phyloP scores from a whole-genome alignment of 768 basidiomycete species.

The Goffeauzyma gilvescens region DNA sequence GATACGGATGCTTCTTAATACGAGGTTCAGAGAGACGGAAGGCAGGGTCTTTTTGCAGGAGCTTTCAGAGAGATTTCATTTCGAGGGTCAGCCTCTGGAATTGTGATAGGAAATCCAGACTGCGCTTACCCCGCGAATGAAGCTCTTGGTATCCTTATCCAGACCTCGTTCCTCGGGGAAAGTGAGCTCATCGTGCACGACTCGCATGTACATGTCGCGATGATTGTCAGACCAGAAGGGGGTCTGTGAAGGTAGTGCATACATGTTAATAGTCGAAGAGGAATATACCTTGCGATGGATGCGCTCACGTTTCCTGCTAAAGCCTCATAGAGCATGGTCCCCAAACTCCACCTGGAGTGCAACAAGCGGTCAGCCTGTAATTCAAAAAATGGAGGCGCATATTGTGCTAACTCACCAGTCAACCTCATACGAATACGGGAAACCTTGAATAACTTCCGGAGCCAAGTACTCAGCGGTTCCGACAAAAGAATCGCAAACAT shows the following conservation, averaged over 20 bases:
- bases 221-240: conserved; percentile 86
- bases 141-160: conserved; percentile 83
- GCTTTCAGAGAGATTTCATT: conserved; percentile 36
- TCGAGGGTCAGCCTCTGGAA: not conserved
- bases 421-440: conserved; percentile 78
- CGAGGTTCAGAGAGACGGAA: conserved; percentile 80
- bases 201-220: conserved; percentile 83
- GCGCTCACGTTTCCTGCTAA: conserved; percentile 7
- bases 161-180: conserved; percentile 83
- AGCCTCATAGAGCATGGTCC: conserved; percentile 11
- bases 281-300: not conserved
- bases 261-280: conserved; percentile 6
- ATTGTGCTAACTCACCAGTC: conserved; percentile 97
- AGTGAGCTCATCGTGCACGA: conserved; percentile 69
- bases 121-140: conserved; percentile 69
- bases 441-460: conserved; percentile 84
- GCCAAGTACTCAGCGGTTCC: conserved; percentile 36
- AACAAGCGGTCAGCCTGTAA: not conserved
- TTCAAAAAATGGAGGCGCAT: conserved; percentile 29
- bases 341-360: conserved; percentile 17
- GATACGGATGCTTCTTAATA: conserved; percentile 86
- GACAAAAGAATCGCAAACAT: conserved; percentile 8
- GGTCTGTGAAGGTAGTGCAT: conserved; percentile 39
- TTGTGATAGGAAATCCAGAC: not conserved
- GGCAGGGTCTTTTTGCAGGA: conserved; percentile 80